Evolutionary conservation across 352 stramenopile species (phyloP).

Genomic region (Thalassiosira livingstoniorum): DNA sequence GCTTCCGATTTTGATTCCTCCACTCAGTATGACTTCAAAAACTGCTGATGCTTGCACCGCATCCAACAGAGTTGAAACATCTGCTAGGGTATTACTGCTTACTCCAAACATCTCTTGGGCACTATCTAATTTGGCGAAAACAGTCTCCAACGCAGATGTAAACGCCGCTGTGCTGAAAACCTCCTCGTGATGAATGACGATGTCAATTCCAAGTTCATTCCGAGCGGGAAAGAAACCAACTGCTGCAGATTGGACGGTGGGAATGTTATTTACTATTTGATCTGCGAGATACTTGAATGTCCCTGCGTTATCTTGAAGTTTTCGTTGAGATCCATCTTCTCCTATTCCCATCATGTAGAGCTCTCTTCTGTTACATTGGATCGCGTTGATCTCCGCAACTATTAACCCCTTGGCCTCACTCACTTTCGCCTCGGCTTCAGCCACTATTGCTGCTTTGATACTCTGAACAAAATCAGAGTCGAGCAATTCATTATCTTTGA

Average conservation of each 20-base stretch:
- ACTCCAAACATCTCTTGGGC: constrained; percentile 39
- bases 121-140: constrained; percentile 31
- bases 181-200: constrained; percentile 33
- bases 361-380: constrained; percentile 9
- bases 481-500: background rate
- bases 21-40: constrained; percentile 17
- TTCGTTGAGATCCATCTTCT: constrained; percentile 34
- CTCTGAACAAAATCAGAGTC: background rate
- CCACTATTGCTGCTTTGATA: constrained; percentile 36
- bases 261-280: constrained; percentile 1
- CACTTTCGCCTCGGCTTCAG: constrained; percentile 6
- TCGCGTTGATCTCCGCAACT: constrained; percentile 5
- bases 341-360: constrained; percentile 29
- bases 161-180: constrained; percentile 25
- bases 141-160: constrained; percentile 10
- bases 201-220: constrained; percentile 42
- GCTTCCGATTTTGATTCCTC: constrained; percentile 31
- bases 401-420: constrained; percentile 21
- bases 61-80: constrained; percentile 27
- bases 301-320: constrained; percentile 11
- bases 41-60: background rate
- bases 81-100: background rate
- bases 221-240: constrained; percentile 40
- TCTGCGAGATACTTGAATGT: constrained; percentile 6
- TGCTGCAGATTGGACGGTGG: constrained; percentile 9